Base-by-base conservation (phyloP, 2,329 filamentous ascomycete genomes). In the Thielaviopsis cerberus region DNA sequence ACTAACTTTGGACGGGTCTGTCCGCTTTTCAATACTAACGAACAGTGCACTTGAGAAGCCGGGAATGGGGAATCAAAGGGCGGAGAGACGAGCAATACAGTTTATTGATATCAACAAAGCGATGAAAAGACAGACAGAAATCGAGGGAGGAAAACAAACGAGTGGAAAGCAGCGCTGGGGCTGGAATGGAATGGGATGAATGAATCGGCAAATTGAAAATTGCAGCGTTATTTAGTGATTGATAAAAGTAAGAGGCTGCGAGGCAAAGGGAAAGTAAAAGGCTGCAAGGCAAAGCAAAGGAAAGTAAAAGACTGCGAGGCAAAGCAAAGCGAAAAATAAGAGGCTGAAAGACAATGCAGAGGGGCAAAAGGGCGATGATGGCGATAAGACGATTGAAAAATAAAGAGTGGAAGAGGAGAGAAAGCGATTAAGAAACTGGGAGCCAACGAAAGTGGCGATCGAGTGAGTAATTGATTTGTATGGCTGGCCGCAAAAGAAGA, bases 101-200 rank as follows among this genome's bases (percentile, higher is more conserved):
- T 27, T 41, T 55, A 55, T 55, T 30, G n/a, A 55, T 55, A 26
- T 45, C 37, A 30, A 24, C 23, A 55, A 34, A 50, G 37, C 24
- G 48, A 55, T 27, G 54, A 55, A n/a, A n/a, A n/a, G n/a, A n/a
- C 37, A n/a, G 24, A 27, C 37, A 53, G 24, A 26, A 53, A 53
- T 53, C 7, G 13, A 30, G 25, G 15, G 51, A 52, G n/a, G 34
- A 41, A 27, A 24, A 20, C 23, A 58, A 58, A 54, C 48, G 52
- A 27, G 30, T 15, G 30, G 17, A 37, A 37, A 6, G 30, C 30
- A 15, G 30, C 30, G 17, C 30, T 37, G 30, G 25, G 50, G 54
- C 54, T 59, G 55, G n/a, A 53, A 25, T 17, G 24, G 52, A 15
- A 20, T 22, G 26, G 24, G 25, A 57, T 22, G 26, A 53, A 53